Evolutionary conservation across 805 yeast species (phyloP).

Genomic region (Pichia cephalocereana): DNA sequence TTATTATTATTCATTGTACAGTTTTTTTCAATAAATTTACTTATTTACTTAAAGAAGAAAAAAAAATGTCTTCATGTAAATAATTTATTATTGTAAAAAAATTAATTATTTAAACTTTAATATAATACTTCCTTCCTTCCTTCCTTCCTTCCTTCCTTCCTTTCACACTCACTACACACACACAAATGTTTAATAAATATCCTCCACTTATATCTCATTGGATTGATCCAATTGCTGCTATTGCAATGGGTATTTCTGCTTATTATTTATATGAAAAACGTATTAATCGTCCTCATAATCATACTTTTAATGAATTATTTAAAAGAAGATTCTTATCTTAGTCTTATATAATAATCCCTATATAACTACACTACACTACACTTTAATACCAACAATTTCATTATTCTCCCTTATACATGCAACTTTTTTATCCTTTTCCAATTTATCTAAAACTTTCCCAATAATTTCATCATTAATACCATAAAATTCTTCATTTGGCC

Average conservation of each 20-base stretch:
- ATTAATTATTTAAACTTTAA: no score
- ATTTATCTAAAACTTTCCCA: neutral
- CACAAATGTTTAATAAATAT: conserved; percentile 3
- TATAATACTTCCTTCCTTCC: no score
- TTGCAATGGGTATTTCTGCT: conserved; percentile 52
- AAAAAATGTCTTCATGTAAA: no score
- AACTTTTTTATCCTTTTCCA: neutral
- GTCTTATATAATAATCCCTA: no score
- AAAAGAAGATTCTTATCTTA: neutral
- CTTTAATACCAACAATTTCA: neutral
- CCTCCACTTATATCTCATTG: conserved; percentile 42
- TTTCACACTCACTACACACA: no score
- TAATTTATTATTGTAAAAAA: no score
- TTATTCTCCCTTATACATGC: neutral
- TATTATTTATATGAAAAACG: conserved; percentile 57
- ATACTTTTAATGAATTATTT: conserved; percentile 43
- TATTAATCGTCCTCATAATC: conserved; percentile 50
- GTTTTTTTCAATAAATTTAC: no score
- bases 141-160: no score
- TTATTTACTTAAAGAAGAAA: no score
- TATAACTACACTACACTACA: neutral
- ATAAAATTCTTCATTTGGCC: neutral
- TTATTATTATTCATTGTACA: no score
- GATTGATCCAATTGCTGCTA: conserved; percentile 58
- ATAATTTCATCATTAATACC: neutral